Evolutionary conservation across 1,284 basidiomycete genomes (phyloP).

Genomic region (Abortiporus biennis): DNA sequence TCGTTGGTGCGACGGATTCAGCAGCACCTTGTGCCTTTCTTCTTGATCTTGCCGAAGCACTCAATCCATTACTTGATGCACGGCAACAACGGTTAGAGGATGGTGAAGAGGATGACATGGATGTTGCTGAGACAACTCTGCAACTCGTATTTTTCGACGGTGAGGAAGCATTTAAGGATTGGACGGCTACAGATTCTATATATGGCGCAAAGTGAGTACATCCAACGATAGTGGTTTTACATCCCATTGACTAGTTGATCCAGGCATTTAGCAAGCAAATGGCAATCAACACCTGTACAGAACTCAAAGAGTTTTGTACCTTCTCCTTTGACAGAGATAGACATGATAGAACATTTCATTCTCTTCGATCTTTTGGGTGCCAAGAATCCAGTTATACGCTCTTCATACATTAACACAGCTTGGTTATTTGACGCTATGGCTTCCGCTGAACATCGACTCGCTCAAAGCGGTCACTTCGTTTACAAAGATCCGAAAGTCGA

Average conservation of each 20-base stretch:
- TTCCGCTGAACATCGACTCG: slow-evolving; percentile 62
- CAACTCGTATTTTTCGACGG: slow-evolving; percentile 98
- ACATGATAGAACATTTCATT: slow-evolving; percentile 83
- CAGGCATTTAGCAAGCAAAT: slow-evolving; percentile 83
- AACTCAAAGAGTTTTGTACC: no score
- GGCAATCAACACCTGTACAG: slow-evolving; percentile 62
- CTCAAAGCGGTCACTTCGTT: slow-evolving; percentile 51
- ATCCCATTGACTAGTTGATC: neutral
- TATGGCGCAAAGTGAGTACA: slow-evolving; percentile 81
- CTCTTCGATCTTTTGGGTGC: slow-evolving; percentile 88
- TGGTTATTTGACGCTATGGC: slow-evolving; percentile 83
- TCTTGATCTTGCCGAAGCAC: slow-evolving; percentile 80
- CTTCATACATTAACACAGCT: slow-evolving; percentile 82
- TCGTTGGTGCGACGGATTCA: slow-evolving; percentile 96
- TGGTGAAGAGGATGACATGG: slow-evolving; percentile 65
- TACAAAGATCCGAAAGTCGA: slow-evolving; percentile 32
- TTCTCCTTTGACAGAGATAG: slow-evolving; percentile 61
- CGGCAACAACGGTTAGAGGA: slow-evolving; percentile 53
- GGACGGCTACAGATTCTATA: slow-evolving; percentile 88
- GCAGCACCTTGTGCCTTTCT: slow-evolving; percentile 94
- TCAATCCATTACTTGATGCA: slow-evolving; percentile 65
- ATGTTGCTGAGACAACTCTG: slow-evolving; percentile 77
- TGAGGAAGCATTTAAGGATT: slow-evolving; percentile 91
- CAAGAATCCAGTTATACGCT: slow-evolving; percentile 62
- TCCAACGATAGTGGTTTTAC: slow-evolving; percentile 1